Base-by-base conservation (phyloP, 177 flowering plant genomes). In the Vitis hybrid region DNA sequence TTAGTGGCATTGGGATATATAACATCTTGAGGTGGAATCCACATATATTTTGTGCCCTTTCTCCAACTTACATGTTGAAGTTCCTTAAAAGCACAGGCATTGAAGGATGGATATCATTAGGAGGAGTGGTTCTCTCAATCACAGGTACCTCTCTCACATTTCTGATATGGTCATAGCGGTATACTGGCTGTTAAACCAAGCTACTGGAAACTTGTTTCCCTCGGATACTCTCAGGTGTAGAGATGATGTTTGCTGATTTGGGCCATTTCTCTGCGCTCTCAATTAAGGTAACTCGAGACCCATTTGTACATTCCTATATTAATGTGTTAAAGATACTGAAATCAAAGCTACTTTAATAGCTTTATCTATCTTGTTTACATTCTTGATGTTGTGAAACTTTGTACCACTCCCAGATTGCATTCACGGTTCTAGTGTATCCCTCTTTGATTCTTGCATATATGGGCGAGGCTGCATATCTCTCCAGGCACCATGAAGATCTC, bases 401-500 rank as follows among this genome's bases (percentile, higher is more conserved):
- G 10, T 21, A 5, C 19, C 13, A 59, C 49, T 73, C 64, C 22
- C 86, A 91, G 97, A 69, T 88, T 22, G 88, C 91, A 22, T 90
- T 91, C 79, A 72, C 87, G 39, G 76, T 71, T 70, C 68, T 90
- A 3, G 91, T 91, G 29, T 90, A 87, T 78, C 94, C 92, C 48
- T 84, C 82, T 67, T 74, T 91, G 76, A 67, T 91, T 68, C 80
- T 89, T 48, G 87, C 88, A 31, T 91, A 91, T 69, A 78, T 88
- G 89, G 94, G 94, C 29, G 85, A 91, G 78, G 92, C 94, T 74
- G 94, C 94, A 56, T 91, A 74, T 73, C 88, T 91, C 56, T 84
- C 92, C 10, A 87, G 74, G 75, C 82, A 91, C 76, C 83, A 76
- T 68, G 85, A 81, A 68, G 86, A 80, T 70, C 73, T 88, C 53